Base-by-base conservation (phyloP, 2,329 filamentous ascomycete species). In the Emydomyces testavorans region DNA sequence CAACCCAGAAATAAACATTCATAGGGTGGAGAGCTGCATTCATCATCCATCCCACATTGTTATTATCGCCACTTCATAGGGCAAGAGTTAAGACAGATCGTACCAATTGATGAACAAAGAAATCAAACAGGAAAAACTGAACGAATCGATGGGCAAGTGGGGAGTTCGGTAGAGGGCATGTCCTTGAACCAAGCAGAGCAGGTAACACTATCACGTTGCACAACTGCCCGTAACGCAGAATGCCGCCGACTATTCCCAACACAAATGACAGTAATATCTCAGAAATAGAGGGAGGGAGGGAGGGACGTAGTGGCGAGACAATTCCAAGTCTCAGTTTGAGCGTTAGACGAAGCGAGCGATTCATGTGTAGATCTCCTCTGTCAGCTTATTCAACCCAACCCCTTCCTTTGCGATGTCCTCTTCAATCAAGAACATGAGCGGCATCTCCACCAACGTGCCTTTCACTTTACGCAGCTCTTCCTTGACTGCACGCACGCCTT, bases 331-430 rank as follows among this genome's bases (percentile, higher is more conserved):
- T 28, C 24, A 21, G 28, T 13, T 11, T 29, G 24, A 16, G 15
- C 3, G 24, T 3, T 2, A 41, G 7, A 16, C 7, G 13, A 18
- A 16, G 13, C 35, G 6, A 23, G 8, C 6, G 10, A 24, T 18
- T 66, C 58, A 75, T 24, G 83, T 88, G 64, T 88, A 88, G 31
- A 88, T 66, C 58, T 80, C 78, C 58, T 84, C 77, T 1, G 84
- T 88, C 57, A 87, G 65, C 21, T 74, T 72, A 67, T 89, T 88
- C 54, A 88, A 66, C 18, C 76, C 74, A 58, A 94, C 58, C 0
- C 88, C 87, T 56, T 87, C 78, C 72, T 88, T 82, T 3, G 89
- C 90, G 63, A 95, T 81, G 63, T 95, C 88, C 58, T 86, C 77
- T 28, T 88, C 83, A 58, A 83, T 82, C 63, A 94, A 70, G 70